Percentiles rank a stretch among this genome's conserved stretches.
Conservation (phyloP, 805 yeast genomes). For the Saccharomycopsis sp. region DNA sequence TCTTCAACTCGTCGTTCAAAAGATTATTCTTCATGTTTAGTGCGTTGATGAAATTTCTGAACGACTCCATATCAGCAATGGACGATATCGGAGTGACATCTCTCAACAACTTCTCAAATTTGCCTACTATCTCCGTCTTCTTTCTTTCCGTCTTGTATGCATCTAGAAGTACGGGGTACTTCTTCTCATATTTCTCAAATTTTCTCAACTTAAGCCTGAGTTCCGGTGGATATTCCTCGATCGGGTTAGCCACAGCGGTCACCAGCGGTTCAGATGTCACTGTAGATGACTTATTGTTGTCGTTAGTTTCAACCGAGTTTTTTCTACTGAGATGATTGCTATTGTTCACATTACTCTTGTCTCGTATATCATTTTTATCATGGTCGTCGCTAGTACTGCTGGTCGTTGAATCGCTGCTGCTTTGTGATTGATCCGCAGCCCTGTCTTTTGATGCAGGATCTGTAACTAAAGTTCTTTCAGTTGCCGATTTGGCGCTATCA, state of each 20-base stretch:
- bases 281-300: conserved; percentile 8
- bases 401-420: too few species aligned
- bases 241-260: not conserved
- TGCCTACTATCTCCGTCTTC: conserved; percentile 49
- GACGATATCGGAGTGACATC: conserved; percentile 79
- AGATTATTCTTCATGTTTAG: conserved; percentile 53
- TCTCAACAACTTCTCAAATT: conserved; percentile 61
- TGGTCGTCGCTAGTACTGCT: too few species aligned
- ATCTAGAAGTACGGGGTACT: conserved; percentile 75
- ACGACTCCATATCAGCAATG: conserved; percentile 61
- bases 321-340: too few species aligned
- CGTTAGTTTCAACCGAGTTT: conserved; percentile 5
- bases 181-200: conserved; percentile 80
- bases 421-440: too few species aligned
- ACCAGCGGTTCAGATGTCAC: too few species aligned
- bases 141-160: conserved; percentile 81
- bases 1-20: conserved; percentile 59
- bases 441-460: too few species aligned
- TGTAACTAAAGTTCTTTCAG: too few species aligned
- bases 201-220: conserved; percentile 60
- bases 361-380: too few species aligned
- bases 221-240: conserved; percentile 28
- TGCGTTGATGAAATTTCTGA: conserved; percentile 64
- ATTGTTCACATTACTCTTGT: too few species aligned
- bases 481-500: too few species aligned